phyloP scores from a whole-genome alignment of 176 grass and related monocot species.

The Carex cristatella region DNA sequence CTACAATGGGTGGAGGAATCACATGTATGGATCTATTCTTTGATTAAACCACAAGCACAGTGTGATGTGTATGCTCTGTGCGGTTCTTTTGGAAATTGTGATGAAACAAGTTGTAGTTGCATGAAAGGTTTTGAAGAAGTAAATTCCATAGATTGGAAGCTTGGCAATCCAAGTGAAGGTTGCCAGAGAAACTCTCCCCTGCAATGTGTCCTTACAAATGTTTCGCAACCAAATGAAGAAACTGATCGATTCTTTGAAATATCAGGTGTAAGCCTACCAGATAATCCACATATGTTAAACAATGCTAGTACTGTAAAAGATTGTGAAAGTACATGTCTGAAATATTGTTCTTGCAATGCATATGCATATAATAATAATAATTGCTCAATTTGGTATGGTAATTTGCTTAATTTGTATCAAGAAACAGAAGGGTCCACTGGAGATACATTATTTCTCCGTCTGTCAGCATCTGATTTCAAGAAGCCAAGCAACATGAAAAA shows the following conservation, averaged over 20 bases:
- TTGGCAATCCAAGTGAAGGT: slow-evolving; percentile 13
- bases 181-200: slow-evolving; percentile 24
- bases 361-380: slow-evolving; percentile 21
- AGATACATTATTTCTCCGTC: slow-evolving; percentile 24
- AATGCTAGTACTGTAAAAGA: no score
- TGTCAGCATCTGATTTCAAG: slow-evolving; percentile 31
- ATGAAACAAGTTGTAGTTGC: slow-evolving; percentile 34
- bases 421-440: background rate
- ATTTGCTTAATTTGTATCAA: slow-evolving; percentile 24
- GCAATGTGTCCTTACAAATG: slow-evolving; percentile 4
- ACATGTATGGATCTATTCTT: slow-evolving; percentile 23
- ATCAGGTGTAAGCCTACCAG: background rate
- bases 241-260: slow-evolving; percentile 27
- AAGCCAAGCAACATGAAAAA: background rate
- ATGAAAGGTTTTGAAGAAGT: slow-evolving; percentile 21
- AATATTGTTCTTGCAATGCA: slow-evolving; percentile 12
- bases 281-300: no score
- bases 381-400: slow-evolving; percentile 38
- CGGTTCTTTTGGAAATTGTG: slow-evolving; percentile 37
- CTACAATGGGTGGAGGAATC: slow-evolving; percentile 13
- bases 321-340: no score
- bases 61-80: slow-evolving; percentile 38
- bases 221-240: background rate
- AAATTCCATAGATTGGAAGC: slow-evolving; percentile 9
- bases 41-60: slow-evolving; percentile 17